Base-by-base conservation (phyloP, 805 yeast species). In the Kluyveromyces siamensis region DNA sequence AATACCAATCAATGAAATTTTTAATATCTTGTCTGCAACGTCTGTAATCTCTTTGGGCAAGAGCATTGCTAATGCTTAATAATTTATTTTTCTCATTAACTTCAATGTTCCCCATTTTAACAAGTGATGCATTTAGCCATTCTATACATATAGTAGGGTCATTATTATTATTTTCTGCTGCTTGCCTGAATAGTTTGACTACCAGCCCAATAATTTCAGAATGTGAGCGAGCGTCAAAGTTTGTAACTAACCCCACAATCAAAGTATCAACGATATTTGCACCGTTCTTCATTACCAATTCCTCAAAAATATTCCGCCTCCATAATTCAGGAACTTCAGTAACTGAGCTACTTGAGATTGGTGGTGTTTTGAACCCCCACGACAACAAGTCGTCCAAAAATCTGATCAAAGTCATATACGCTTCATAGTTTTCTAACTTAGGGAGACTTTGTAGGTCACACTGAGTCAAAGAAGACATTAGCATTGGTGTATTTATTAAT, bases 361-460 rank as follows among this genome's bases (percentile, higher is more conserved):
- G 96, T 2, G 96, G 89, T 9, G 77, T 71, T 27, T 76, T 83
- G 54, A 83, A 79, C 1, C 96, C 96, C 91, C 95, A 90, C 7
- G 89, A 78, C 19, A 86, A 67, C 36, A 88, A 72, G 63, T 93
- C 99, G 54, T 87, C 83, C 55, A 90, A 66, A 63, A 79, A 88
- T 59, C 87, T 89, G 49, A 90, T 68, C 17, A 83, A 78, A 2
- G 88, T 73, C 39, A 76, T 71, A 50, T 88, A 70, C 4, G 96
- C 83, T 52, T 85, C 93, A 50, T 73, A 74, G 59, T 87, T 89
- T 51, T 80, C 82, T 40, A 83, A 21, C 63, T 67, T 56, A 80
- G 70, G 19, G 79, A 75, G 48, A 74, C 70, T 37, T 19, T 50
- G 50, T 36, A 85, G 59, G 3, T 87, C 76, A 3, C 85, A 76